Conservation (phyloP, 306 rosid species). For the Gastrolobium villosum region DNA sequence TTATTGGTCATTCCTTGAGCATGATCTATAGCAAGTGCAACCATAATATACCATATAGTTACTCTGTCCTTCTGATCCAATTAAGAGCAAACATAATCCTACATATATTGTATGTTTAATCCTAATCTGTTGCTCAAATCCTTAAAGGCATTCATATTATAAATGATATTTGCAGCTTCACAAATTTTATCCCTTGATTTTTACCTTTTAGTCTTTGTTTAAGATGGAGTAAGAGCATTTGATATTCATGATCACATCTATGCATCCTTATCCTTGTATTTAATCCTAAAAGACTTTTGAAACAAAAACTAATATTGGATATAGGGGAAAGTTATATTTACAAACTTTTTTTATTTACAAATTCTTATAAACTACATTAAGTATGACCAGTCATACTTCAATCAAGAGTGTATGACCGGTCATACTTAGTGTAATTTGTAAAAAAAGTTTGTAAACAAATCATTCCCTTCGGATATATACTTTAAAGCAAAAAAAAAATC, state of each 20-base stretch:
- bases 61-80: slow-evolving; percentile 20
- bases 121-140: not conserved
- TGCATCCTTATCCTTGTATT: slow-evolving; percentile 31
- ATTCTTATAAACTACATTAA: no score
- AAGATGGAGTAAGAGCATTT: slow-evolving; percentile 12
- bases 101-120: not conserved
- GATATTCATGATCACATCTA: slow-evolving; percentile 3
- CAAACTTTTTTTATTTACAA: no score
- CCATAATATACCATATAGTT: not conserved
- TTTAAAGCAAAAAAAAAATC: slow-evolving; percentile 41
- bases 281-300: slow-evolving; percentile 40
- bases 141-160: not conserved
- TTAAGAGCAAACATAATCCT: slow-evolving; percentile 9
- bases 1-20: slow-evolving; percentile 30
- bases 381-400: no score
- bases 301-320: slow-evolving; percentile 34
- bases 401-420: no score
- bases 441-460: no score
- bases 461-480: slow-evolving; percentile 46
- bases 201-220: not conserved
- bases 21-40: slow-evolving; percentile 34
- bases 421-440: no score
- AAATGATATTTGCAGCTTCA: not conserved
- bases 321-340: no score
- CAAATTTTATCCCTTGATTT: slow-evolving; percentile 4